Evolutionary conservation across 2,329 filamentous ascomycete genomes (phyloP), one percentile per base, ranked within the genome.

Genomic region (Ophiocordyceps robertsii): DNA sequence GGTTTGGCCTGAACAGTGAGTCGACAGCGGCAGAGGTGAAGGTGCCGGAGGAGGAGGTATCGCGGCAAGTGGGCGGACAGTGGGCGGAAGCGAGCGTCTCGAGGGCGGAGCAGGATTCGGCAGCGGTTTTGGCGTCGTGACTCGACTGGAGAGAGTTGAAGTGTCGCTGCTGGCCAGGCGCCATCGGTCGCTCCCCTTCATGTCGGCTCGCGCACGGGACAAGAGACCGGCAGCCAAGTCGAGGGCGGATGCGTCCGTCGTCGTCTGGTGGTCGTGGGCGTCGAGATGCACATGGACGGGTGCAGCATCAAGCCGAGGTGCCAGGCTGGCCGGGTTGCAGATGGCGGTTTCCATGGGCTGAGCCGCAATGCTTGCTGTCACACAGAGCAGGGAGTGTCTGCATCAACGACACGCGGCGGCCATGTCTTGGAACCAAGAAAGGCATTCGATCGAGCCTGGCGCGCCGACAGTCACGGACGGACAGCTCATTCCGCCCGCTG

Each of bases 161-260:
- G 52, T 45, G 43, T 56, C 50, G 24, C 24, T 27, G 39, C 52
- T 55, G 17, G 53, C 50, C 19, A 50, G 43, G 32, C 44, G 49
- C 46, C 49, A 56, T 42, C 49, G 48, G 43, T 56, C 53, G 47
- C 56, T 56, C 14, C 49, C 50, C 42, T 48, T 53, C 36, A 46
- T 47, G 37, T 56, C 52, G 29, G 51, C 49, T 24, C 55, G 52
- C 35, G 53, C 56, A 39, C 47, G 57, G 17, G 49, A 49, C 6
- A 52, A 54, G 29, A 53, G 49, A 43, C 44, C 7, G 24, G 24
- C 24, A 24, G 24, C 24, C 3, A 2, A 6, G 24, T 27, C 24
- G 24, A 27, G 24, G 24, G 24, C 9, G 19, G 19, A 19, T 19
- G 19, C 3, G 24, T 27, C 24, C 6, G 24, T 27, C 6, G 24